phyloP scores from a whole-genome alignment of 352 stramenopile species.

The Globisporangium barbulae region DNA sequence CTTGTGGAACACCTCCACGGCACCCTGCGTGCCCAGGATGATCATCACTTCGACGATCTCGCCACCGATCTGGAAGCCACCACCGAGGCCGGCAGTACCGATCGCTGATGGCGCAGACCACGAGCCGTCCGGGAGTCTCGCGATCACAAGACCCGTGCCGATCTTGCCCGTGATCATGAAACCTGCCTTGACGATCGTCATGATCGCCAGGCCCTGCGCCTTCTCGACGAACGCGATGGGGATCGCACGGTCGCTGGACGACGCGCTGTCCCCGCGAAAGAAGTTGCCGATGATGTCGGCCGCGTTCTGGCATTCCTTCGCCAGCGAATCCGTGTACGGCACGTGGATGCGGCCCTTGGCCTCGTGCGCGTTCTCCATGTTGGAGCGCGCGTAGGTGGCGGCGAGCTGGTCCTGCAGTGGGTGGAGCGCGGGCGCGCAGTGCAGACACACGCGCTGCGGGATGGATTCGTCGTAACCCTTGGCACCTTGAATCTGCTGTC shows the following conservation, averaged over 20 bases:
- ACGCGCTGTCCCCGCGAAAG: conserved; percentile 47
- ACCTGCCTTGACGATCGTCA: conserved; percentile 47
- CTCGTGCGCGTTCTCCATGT: conserved; percentile 43
- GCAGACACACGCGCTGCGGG: conserved; percentile 54
- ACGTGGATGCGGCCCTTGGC: conserved; percentile 36
- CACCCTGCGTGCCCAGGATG: conserved; percentile 81
- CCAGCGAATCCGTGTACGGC: conserved; percentile 48
- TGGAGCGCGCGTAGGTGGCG: conserved; percentile 33
- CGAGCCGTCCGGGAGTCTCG: conserved; percentile 50
- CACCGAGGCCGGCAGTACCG: conserved; percentile 72
- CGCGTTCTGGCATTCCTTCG: conserved; percentile 59
- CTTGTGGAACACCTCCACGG: conserved; percentile 83
- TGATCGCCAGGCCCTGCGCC: conserved; percentile 49
- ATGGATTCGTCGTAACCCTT: conserved; percentile 51
- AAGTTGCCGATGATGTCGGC: conserved; percentile 71
- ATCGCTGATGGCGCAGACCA: conserved; percentile 91
- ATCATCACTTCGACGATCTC: conserved; percentile 91
- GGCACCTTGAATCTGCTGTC: conserved; percentile 39
- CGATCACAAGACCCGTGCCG: conserved; percentile 76
- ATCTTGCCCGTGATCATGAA: conserved; percentile 59
- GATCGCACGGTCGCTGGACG: conserved; percentile 37
- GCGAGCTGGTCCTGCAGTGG: conserved; percentile 50
- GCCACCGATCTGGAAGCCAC: conserved; percentile 83
- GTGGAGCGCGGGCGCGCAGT: conserved; percentile 45
- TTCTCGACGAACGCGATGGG: conserved; percentile 47